Percentiles rank a stretch among this genome's conserved stretches.
phyloP scores from a whole-genome alignment of 352 stramenopile species.

The Globisporangium parvum region DNA sequence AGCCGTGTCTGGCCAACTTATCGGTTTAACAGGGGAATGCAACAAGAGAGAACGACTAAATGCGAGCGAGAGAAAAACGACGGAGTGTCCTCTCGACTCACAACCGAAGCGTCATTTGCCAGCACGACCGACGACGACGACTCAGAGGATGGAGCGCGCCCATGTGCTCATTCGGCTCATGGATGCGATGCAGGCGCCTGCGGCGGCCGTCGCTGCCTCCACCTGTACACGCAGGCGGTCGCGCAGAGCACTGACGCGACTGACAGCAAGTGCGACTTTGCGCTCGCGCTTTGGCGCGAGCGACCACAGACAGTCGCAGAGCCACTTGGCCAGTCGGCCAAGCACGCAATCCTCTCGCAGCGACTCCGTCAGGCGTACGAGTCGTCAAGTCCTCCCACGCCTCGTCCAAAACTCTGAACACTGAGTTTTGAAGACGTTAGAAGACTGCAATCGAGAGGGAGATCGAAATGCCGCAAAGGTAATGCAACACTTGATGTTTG shows the following conservation, averaged over 20 bases:
- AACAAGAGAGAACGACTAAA: too few species aligned
- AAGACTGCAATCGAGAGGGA: too few species aligned
- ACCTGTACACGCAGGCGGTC: slow-evolving; percentile 25
- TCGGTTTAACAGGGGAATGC: too few species aligned
- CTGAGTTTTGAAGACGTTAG: too few species aligned
- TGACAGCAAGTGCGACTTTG: slow-evolving; percentile 21
- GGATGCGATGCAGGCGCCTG: slow-evolving; percentile 2
- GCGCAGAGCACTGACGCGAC: neutral
- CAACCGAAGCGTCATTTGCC: too few species aligned
- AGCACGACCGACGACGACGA: too few species aligned
- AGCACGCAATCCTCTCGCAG: slow-evolving; percentile 28
- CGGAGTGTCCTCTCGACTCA: too few species aligned
- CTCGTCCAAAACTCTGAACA: too few species aligned
- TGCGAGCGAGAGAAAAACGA: too few species aligned
- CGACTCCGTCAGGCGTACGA: slow-evolving; percentile 48
- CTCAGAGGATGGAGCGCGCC: slow-evolving; percentile 41
- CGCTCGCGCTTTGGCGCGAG: slow-evolving; percentile 20
- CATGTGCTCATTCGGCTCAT: slow-evolving; percentile 48
- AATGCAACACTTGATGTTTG: too few species aligned
- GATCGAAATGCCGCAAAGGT: too few species aligned
- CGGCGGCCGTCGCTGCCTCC: neutral
- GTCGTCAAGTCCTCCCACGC: slow-evolving; percentile 27
- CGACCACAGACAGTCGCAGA: neutral
- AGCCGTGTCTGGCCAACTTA: too few species aligned
- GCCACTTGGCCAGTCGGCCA: neutral